Base-by-base conservation (phyloP, 345 rosid genomes). In the Gossypium stocksii region DNA sequence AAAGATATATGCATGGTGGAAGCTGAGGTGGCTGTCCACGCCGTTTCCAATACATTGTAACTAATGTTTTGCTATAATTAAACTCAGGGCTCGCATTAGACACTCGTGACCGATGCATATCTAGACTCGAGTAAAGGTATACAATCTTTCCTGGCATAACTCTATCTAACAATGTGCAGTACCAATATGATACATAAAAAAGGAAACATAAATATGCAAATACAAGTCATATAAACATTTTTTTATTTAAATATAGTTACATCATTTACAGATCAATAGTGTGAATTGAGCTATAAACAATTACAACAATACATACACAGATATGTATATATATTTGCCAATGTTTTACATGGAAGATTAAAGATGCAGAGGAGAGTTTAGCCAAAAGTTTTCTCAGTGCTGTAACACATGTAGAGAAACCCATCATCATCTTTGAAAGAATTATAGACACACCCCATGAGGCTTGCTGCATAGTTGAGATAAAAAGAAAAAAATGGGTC, bases 1-100 rank as follows among this genome's bases (percentile, higher is more conserved):
- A 70, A 70, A 27, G 87, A 78, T 70, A 51, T 16, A 2, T 80
- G 86, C 79, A 0, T 63, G 14, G 82, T 85, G 59, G 83, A 83
- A 49, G 87, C 84, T 19, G 87, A 82, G 67, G 80, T 85, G 44
- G 77, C 72, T 0, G 66, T 84, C 43, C 80, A 59, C 11, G 90
- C 83, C 46, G 59, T 76, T 54, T 76, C 78, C 9, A 46, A 14
- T 69, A 53, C 82, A 19, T 17, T 79, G 17, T 76, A 77, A 72
- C 10, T 22, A 13, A 25, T 3, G 7, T 34, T 57, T 57, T 25
- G 23, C 29, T 57, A 57, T 57, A 57, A 46, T 12, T 10, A 46
- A 46, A 46, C 51, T 46, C 23, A 38, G 13, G 25, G 51, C 51
- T 10, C 7, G 41, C 41, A 34, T 34, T 34, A 34, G 41, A 34